These are phyloP conservation scores for Ophiocordyceps polyrhachis-furcata DNA, from an alignment of 2,329 filamentous ascomycete species.

Conservation along the genomic window DNA sequence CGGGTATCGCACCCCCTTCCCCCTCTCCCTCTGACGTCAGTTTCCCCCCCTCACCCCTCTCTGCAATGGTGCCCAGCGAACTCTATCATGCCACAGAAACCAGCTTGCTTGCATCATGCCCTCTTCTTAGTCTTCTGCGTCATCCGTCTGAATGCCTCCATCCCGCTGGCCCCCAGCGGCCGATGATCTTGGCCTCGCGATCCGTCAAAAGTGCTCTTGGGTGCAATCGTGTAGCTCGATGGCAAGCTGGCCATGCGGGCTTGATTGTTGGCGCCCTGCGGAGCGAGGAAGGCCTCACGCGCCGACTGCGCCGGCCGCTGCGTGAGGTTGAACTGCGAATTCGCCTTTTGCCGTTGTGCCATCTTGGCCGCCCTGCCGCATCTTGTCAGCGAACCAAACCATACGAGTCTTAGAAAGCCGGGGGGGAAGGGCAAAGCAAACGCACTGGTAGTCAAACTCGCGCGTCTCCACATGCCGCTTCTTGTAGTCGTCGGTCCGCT, in stretches of 20 bases:
- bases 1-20: too few relatives aligned
- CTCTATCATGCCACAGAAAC: too few relatives aligned
- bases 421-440: conserved; percentile 20
- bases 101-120: conserved; percentile 2
- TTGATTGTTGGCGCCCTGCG: conserved; percentile 33
- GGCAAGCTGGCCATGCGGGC: conserved; percentile 36
- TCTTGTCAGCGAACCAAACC: conserved; percentile 2
- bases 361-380: conserved; percentile 30
- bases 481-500: conserved; percentile 86
- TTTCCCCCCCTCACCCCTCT: too few relatives aligned
- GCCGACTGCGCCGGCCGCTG: conserved; percentile 26
- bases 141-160: conserved; percentile 48
- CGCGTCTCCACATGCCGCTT: conserved; percentile 52
- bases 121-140: conserved; percentile 43
- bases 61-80: too few relatives aligned
- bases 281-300: conserved; percentile 33
- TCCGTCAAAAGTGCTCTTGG: conserved; percentile 42
- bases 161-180: conserved; percentile 42
- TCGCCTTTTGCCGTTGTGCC: conserved; percentile 28
- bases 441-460: conserved; percentile 45
- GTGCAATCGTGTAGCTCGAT: conserved; percentile 39
- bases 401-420: neutral
- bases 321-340: conserved; percentile 29
- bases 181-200: conserved; percentile 31
- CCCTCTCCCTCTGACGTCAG: too few relatives aligned